Evolutionary conservation across 2,329 filamentous ascomycete species (phyloP), one percentile per base, ranked within the genome.

Genomic region (Paecilomyces formosus): DNA sequence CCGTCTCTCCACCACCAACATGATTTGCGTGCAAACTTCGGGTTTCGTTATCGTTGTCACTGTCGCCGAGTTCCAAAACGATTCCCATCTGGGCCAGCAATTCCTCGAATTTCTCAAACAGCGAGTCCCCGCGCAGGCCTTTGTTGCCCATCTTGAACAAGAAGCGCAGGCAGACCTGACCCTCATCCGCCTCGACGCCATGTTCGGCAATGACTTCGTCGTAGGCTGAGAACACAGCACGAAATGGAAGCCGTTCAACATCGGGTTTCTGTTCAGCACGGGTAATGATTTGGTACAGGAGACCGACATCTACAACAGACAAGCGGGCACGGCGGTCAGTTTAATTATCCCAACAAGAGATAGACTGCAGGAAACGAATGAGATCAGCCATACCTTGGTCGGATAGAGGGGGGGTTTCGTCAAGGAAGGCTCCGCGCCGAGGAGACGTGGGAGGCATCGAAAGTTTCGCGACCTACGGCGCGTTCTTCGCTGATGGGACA

Each of bases 181-280:
- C 89, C 64, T 88, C 81, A 66, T 89, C 86, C n/a, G 85, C 81
- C 60, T 90, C 82, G 63, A 90, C 78, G 57, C 85, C 88, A 76
- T 89, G 79, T 63, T 85, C 79, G 4, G 83, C 84, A n/a, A 96
- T 82, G 50, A 92, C 81, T 58, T 84, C 80, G 68, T 94, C 88
- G 70, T 95, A 95, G 30, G 90, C 90, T 56, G 82, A 81, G 74
- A 95, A 95, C 18, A 96, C 82, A 9, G 90, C 90, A 68, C 86
- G 86, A 59, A 88, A 90, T 3, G 89, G 87, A 22, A 88, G 79
- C 57, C 83, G 82, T 65, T 88, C 83, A 54, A 81, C 81, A 58
- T 86, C 82, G 1, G 84, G 79, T 30, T 89, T 81, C 49, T 83
- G 78, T 74, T 92, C 85, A 51, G 90, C 92, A 65, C 82, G 81